Base-by-base conservation (phyloP, 192 early-diverging fungal genomes). In the Lunasporangiospora selenospora region DNA sequence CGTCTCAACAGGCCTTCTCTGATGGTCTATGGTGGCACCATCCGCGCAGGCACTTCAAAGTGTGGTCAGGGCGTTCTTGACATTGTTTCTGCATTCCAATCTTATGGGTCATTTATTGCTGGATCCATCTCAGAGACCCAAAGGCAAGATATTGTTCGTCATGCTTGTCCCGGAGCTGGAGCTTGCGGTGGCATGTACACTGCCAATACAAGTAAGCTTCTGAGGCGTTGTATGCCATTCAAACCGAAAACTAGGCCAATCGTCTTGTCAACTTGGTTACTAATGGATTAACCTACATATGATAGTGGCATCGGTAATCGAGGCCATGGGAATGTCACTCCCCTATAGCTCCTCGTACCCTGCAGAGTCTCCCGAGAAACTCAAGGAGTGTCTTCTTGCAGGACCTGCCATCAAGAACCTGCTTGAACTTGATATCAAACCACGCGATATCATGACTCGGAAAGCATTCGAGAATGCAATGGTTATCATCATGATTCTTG, bases 151-250 rank as follows among this genome's bases (percentile, higher is more conserved):
- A 85, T 88, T 47, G 81, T 94, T 31, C 83, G 85, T 26, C 58
- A 92, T 53, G 77, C 91, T 15, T 93, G 90, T 52, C 90, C 90
- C 2, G 98, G 98, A 26, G 85, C 96, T 36, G 98, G 98, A 55
- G 95, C 95, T 13, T 99, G 98, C 80, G 98, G 98, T 67, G 98
- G 98, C 48, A 99, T 99, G 98, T 97, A 95, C 80, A 98, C 96
- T 3, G 96, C 96, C 40, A 98, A 98, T 77, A 95, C 94, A 15
- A 96, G 89, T 91, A 83, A 37, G 82, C 76, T 18, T 19, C n/a
- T n/a, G n/a, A n/a, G n/a, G n/a, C n/a, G n/a, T n/a, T n/a, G n/a
- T n/a, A n/a, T n/a, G n/a, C n/a, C n/a, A n/a, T n/a, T n/a, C n/a
- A n/a, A n/a, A n/a, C n/a, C n/a, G n/a, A n/a, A n/a, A n/a, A n/a